phyloP scores from a whole-genome alignment of 768 basidiomycete genomes.

The Lentinus tigrinus region DNA sequence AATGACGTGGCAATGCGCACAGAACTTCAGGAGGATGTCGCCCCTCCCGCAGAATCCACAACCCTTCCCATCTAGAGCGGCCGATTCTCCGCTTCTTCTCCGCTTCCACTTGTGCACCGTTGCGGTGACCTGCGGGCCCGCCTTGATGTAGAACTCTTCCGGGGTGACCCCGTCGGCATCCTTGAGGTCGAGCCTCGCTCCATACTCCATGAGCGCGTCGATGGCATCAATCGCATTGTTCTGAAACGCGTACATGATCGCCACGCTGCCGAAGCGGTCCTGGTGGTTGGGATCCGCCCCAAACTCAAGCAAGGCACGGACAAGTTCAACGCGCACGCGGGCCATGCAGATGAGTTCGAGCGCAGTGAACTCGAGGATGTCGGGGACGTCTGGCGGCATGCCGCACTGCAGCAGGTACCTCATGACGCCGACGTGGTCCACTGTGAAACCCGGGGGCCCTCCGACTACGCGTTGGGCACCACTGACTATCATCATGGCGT shows the following conservation, averaged over 20 bases:
- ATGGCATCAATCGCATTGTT: constrained; percentile 21
- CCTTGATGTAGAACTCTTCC: constrained; percentile 28
- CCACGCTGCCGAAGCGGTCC: constrained; percentile 47
- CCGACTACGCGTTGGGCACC: constrained; percentile 18
- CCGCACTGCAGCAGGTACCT: constrained; percentile 42
- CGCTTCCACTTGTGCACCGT: constrained; percentile 45
- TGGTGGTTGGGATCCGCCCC: constrained; percentile 51
- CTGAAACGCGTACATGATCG: constrained; percentile 27
- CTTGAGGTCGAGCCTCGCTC: constrained; percentile 41
- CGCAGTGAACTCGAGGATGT: constrained; percentile 50
- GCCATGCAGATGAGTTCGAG: constrained; percentile 45
- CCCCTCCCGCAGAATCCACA: constrained; percentile 41
- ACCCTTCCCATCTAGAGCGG: constrained; percentile 41
- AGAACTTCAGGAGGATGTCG: constrained; percentile 38
- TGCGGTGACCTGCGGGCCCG: constrained; percentile 46
- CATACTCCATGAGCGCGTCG: constrained; percentile 49
- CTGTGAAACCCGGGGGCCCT: constrained; percentile 1
- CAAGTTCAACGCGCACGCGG: constrained; percentile 29
- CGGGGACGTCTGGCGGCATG: constrained; percentile 38
- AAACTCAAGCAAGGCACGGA: constrained; percentile 39
- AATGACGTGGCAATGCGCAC: constrained; percentile 42
- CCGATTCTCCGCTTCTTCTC: constrained; percentile 43
- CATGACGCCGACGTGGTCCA: constrained; percentile 36
- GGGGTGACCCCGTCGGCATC: constrained; percentile 41
- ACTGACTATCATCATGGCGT: constrained; percentile 11